Conservation (phyloP, 257 asterid genomes). For the Solanum chmielewskii region DNA sequence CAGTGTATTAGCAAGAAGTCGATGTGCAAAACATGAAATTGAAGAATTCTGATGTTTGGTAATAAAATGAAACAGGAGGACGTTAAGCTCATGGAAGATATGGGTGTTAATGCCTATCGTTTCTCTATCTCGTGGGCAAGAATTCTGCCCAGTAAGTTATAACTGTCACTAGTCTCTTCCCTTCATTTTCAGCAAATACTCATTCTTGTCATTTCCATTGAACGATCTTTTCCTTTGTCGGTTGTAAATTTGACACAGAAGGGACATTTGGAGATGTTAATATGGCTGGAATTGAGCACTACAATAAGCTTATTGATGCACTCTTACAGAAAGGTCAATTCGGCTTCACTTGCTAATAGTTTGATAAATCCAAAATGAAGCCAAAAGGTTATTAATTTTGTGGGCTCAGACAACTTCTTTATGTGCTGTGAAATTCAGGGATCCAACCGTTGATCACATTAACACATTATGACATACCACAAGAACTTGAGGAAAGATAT, state of each 20-base stretch:
- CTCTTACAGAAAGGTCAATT: conserved; percentile 32
- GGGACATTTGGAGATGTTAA: conserved; percentile 46
- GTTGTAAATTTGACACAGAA: conserved; percentile 15
- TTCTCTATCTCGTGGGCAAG: neutral
- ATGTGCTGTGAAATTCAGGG: conserved; percentile 17
- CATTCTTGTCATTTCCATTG: neutral
- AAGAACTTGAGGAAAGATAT: conserved; percentile 63
- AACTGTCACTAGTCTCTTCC: neutral
- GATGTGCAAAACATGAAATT: neutral
- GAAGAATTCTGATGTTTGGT: neutral
- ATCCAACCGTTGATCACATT: conserved; percentile 52
- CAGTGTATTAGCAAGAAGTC: neutral
- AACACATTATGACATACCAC: conserved; percentile 57
- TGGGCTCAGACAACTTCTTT: neutral
- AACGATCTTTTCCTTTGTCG: neutral
- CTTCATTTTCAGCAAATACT: neutral
- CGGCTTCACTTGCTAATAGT: neutral
- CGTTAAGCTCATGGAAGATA: neutral
- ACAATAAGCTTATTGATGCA: conserved; percentile 44
- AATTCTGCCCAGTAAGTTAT: neutral
- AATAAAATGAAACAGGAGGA: conserved; percentile 1
- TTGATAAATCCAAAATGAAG: neutral
- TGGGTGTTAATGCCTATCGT: conserved; percentile 2
- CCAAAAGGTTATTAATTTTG: neutral
- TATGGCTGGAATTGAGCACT: conserved; percentile 43